A percentile compares a stretch with the other conserved stretches of the same genome.
These are phyloP conservation scores for Xylaria sp. DNA, from an alignment of 2,329 filamentous ascomycete genomes.

Conservation along the genomic window DNA sequence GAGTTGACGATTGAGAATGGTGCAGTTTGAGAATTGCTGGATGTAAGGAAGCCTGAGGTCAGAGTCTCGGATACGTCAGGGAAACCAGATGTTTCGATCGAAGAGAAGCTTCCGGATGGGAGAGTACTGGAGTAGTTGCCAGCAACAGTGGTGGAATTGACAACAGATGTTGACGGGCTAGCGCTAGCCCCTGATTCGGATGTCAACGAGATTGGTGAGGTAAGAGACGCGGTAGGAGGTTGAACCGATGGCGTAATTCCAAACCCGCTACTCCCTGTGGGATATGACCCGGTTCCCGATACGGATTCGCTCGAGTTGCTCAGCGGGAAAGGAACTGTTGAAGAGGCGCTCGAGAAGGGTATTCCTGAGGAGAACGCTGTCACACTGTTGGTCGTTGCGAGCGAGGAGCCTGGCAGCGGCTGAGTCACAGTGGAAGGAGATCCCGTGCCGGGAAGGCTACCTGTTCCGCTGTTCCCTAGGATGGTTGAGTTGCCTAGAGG, in stretches of 20 bases:
- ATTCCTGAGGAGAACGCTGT: slow-evolving; percentile 12
- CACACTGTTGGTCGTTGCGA: background rate
- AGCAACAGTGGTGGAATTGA: slow-evolving; percentile 4
- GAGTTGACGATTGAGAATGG: slow-evolving; percentile 41
- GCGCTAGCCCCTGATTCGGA: slow-evolving; percentile 8
- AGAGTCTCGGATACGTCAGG: slow-evolving; percentile 5
- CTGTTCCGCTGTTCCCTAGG: slow-evolving; percentile 15
- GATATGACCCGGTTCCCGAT: slow-evolving; percentile 25
- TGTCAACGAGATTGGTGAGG: slow-evolving; percentile 3
- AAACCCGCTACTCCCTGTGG: slow-evolving; percentile 16
- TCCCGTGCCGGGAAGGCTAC: slow-evolving; percentile 17
- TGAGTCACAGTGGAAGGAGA: slow-evolving; percentile 14
- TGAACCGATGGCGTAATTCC: slow-evolving; percentile 13
- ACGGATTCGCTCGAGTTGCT: slow-evolving; percentile 27
- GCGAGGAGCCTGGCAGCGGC: slow-evolving; percentile 8
- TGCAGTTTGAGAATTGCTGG: slow-evolving; percentile 29
- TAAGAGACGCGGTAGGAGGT: slow-evolving; percentile 1
- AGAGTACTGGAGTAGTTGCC: slow-evolving; percentile 13
- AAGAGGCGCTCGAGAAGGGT: background rate
- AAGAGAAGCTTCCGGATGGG: background rate
- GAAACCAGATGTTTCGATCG: slow-evolving; percentile 10
- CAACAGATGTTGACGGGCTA: slow-evolving; percentile 8
- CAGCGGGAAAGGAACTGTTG: slow-evolving; percentile 29
- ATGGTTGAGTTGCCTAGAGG: slow-evolving; percentile 32
- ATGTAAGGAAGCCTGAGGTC: slow-evolving; percentile 11